Percentiles rank a stretch among this genome's conserved stretches.
Conservation (phyloP, 495 filamentous ascomycete species). For the Xylaria telfairii region DNA sequence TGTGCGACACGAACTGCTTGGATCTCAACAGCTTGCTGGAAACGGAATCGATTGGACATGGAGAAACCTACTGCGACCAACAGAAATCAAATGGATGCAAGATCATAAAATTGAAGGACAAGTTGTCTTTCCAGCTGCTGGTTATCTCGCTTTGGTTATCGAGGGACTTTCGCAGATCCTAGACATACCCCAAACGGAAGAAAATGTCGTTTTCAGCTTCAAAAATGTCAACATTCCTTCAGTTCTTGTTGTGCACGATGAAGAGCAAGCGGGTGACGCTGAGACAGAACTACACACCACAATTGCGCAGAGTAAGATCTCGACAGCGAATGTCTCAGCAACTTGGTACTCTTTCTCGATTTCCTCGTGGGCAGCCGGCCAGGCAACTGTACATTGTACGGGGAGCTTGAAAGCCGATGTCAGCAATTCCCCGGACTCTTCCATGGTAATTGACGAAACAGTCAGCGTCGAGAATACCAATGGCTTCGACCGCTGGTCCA, state of each 20-base stretch:
- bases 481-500: not conserved
- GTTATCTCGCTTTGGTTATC: conserved; percentile 55
- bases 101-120: conserved; percentile 49
- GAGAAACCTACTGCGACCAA: conserved; percentile 29
- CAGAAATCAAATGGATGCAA: conserved; percentile 49
- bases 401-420: not conserved
- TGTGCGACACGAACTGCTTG: conserved; percentile 30
- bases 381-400: conserved; percentile 31
- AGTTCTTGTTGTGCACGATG: not conserved
- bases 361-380: conserved; percentile 28
- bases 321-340: conserved; percentile 17
- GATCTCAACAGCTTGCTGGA: conserved; percentile 22
- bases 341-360: conserved; percentile 39
- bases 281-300: conserved; percentile 27
- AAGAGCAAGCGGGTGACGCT: not conserved
- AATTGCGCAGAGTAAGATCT: conserved; percentile 27
- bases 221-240: conserved; percentile 10
- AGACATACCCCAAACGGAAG: no score
- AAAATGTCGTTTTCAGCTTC: conserved; percentile 34
- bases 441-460: no score
- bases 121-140: conserved; percentile 60
- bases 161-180: conserved; percentile 44
- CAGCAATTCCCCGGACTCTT: not conserved
- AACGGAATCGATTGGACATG: conserved; percentile 28
- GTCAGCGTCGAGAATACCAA: no score